phyloP scores from a whole-genome alignment of 345 rosid genomes.

The Gossypium anomalum region DNA sequence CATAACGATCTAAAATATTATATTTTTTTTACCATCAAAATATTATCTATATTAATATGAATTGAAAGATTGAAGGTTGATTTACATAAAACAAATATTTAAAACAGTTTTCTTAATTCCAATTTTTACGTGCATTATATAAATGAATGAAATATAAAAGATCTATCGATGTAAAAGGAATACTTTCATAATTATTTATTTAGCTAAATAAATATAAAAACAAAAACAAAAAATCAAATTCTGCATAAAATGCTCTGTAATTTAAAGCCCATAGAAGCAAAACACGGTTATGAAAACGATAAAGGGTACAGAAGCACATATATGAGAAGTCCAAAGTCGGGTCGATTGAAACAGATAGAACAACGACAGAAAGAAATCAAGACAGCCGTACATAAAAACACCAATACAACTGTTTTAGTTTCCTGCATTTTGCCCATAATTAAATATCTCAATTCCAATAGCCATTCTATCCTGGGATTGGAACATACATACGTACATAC shows the following conservation, averaged over 20 bases:
- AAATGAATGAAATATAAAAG: too few relatives aligned
- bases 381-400: slow-evolving; percentile 26
- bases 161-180: too few relatives aligned
- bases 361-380: slow-evolving; percentile 2
- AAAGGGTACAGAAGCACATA: neutral
- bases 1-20: too few relatives aligned
- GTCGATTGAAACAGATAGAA: neutral
- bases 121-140: too few relatives aligned
- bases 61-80: too few relatives aligned
- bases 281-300: neutral
- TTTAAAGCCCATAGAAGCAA: neutral
- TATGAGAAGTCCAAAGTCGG: neutral
- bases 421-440: slow-evolving; percentile 27
- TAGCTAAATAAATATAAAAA: too few relatives aligned
- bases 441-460: slow-evolving; percentile 23
- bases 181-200: too few relatives aligned
- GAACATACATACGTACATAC: neutral
- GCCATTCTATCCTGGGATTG: slow-evolving; percentile 34
- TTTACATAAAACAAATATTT: too few relatives aligned
- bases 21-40: too few relatives aligned
- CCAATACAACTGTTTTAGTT: slow-evolving; percentile 23
- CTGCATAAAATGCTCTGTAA: neutral
- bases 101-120: too few relatives aligned
- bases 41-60: too few relatives aligned
- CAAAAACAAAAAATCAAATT: neutral